A percentile compares a stretch with the other conserved stretches of the same genome.
These are phyloP conservation scores for Phytophthora pisi DNA, from an alignment of 352 stramenopile species.

Conservation along the genomic window DNA sequence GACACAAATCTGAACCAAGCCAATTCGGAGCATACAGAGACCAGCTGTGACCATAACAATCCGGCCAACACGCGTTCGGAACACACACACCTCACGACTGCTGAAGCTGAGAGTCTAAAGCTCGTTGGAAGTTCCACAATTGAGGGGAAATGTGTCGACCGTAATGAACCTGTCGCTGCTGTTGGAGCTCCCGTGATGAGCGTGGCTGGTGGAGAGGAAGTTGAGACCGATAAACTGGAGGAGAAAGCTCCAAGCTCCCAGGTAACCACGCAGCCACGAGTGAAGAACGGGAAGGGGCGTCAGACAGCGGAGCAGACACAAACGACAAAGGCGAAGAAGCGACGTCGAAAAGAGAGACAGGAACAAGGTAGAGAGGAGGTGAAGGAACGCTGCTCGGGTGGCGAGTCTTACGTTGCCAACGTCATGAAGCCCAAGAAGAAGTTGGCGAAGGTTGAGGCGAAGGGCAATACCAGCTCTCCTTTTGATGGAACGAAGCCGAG, in stretches of 20 bases:
- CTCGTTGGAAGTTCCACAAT: not conserved
- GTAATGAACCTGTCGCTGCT: not conserved
- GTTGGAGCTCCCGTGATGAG: not conserved
- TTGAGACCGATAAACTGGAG: not conserved
- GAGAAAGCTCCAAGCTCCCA: not conserved
- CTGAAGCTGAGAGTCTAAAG: not conserved
- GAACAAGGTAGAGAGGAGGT: not conserved
- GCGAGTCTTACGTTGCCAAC: not conserved
- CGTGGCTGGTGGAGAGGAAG: not conserved
- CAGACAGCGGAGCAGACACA: not conserved
- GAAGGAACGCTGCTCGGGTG: not conserved
- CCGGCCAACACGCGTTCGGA: not conserved
- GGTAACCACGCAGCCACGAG: not conserved
- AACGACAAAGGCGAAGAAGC: not conserved
- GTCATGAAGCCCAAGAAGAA: constrained; percentile 1
- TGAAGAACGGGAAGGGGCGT: not conserved
- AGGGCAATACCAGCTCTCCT: not conserved
- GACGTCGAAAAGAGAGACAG: not conserved
- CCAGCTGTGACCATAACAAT: not conserved
- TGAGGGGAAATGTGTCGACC: not conserved
- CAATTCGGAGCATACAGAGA: constrained; percentile 4
- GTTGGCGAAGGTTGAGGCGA: not conserved
- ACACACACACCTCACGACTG: not conserved
- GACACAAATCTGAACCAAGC: not conserved
- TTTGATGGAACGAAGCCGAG: not conserved